Evolutionary conservation across 2,329 filamentous ascomycete species (phyloP).

Genomic region (Penicillium sp.): DNA sequence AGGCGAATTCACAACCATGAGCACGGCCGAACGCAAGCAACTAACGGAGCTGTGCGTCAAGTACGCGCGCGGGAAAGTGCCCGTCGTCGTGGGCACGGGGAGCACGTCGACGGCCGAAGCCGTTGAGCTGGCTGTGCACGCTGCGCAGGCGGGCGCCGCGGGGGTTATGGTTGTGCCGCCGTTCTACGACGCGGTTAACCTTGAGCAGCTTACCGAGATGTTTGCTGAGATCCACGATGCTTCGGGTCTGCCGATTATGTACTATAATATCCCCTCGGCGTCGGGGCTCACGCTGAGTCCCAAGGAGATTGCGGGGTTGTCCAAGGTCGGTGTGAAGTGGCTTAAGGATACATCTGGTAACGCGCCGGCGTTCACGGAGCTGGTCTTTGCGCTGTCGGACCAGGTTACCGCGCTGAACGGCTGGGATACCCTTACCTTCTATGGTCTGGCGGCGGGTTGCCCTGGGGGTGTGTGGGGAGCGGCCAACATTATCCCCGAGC

Average conservation of each 20-base stretch:
- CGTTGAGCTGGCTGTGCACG: conserved; percentile 49
- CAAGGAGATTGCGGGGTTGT: conserved; percentile 49
- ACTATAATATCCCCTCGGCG: conserved; percentile 58
- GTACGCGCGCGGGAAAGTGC: conserved; percentile 32
- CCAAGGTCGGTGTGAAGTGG: conserved; percentile 54
- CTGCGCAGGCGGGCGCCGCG: conserved; percentile 45
- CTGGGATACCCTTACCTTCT: conserved; percentile 61
- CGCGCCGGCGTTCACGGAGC: conserved; percentile 55
- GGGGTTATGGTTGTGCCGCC: conserved; percentile 57
- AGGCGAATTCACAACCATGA: conserved; percentile 56
- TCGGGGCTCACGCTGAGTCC: conserved; percentile 51
- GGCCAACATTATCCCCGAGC: conserved; percentile 56
- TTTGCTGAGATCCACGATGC: conserved; percentile 49
- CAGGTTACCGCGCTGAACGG: conserved; percentile 57
- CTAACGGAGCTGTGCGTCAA: conserved; percentile 43
- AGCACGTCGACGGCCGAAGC: conserved; percentile 48
- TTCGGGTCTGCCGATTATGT: conserved; percentile 52
- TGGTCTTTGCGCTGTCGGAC: conserved; percentile 50
- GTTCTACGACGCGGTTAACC: conserved; percentile 53
- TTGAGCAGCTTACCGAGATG: conserved; percentile 47
- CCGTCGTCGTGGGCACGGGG: conserved; percentile 43
- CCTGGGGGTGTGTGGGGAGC: conserved; percentile 59
- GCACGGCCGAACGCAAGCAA: conserved; percentile 52
- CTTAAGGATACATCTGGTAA: conserved; percentile 60
- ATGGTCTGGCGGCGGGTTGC: conserved; percentile 56